Evolutionary conservation across 768 basidiomycete genomes (phyloP), one percentile per base, ranked within the genome.

Genomic region (Glaciozyma antarctica): DNA sequence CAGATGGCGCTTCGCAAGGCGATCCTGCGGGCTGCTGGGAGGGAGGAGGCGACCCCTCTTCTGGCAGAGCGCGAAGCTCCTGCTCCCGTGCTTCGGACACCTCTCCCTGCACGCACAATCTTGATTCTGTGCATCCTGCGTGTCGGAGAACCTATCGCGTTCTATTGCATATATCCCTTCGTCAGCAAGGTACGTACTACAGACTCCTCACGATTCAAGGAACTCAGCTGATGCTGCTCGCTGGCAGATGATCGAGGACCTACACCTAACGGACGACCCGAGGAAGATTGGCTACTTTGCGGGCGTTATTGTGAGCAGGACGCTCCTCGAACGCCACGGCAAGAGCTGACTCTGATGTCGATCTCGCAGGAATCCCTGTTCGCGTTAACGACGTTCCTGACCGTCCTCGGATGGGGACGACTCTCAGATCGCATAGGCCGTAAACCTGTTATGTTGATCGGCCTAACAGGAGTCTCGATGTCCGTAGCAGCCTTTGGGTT

Each of bases 371-470:
- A 73, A 28, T 56, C 58, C 17, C 48, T 67, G 19, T 74, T 72
- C 49, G 66, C 72, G 13, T 51, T 74, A 12, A 54, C 65, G 3
- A 69, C 69, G 5, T 71, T 72, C 43, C n/a, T 44, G 30, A 72
- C 68, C 26, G 63, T 71, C 22, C 58, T 71, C 12, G 55, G 53
- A 0, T 74, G 72, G 72, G 72, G 73, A 16, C 51, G 70, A 1
- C 67, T 73, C 5, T 63, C 61, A 4, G 73, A 74, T 49, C 63
- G 72, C 1, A 70, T 73, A 1, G 73, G 73, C 5, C 63, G 73
- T 9, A 73, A 72, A 19, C 73, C 72, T 2, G 72, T 74, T 0
- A 49, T 74, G n/a, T n/a, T 69, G 24, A 63, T 63, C 28, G 73
- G 73, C 5, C 60, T 74, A 5, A 17, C 30, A 0, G 72, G 72